These are phyloP conservation scores for Artomyces pyxidatus DNA, from an alignment of 768 basidiomycete genomes.

Conservation along the genomic window DNA sequence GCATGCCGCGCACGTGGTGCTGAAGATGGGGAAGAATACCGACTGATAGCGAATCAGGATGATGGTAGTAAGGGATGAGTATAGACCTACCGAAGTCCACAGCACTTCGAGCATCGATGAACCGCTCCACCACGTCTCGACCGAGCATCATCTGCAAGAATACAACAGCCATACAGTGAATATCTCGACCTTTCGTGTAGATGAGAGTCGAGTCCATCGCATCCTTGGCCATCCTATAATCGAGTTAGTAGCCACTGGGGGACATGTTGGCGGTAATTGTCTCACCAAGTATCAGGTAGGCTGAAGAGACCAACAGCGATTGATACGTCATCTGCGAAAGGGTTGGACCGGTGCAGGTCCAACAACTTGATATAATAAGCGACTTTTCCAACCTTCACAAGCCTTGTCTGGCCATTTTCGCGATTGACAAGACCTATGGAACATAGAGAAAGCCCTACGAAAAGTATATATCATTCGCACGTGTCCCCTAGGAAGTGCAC, in stretches of 20 bases:
- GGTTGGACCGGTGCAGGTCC: constrained; percentile 81
- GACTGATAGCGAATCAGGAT: constrained; percentile 28
- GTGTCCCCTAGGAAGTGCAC: too few relatives aligned
- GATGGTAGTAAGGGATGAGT: not conserved
- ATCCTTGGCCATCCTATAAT: constrained; percentile 63
- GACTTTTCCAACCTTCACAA: constrained; percentile 67
- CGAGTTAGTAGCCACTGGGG: too few relatives aligned
- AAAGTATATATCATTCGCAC: not conserved
- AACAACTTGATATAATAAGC: constrained; percentile 64
- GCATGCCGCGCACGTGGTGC: constrained; percentile 49
- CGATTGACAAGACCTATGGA: constrained; percentile 53
- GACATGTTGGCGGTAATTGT: too few relatives aligned
- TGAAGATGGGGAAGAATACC: constrained; percentile 44
- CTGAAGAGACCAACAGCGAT: constrained; percentile 19
- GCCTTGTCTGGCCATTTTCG: constrained; percentile 48
- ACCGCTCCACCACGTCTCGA: constrained; percentile 48
- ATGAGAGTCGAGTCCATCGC: constrained; percentile 70
- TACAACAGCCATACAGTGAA: constrained; percentile 74
- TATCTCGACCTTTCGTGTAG: constrained; percentile 73
- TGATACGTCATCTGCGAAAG: constrained; percentile 41
- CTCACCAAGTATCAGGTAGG: constrained; percentile 40
- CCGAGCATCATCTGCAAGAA: constrained; percentile 85
- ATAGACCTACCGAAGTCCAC: constrained; percentile 44
- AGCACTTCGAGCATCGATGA: constrained; percentile 47
- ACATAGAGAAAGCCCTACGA: constrained; percentile 47